Base-by-base conservation (phyloP, 495 filamentous ascomycete genomes). In the Trichoderma gamsii region DNA sequence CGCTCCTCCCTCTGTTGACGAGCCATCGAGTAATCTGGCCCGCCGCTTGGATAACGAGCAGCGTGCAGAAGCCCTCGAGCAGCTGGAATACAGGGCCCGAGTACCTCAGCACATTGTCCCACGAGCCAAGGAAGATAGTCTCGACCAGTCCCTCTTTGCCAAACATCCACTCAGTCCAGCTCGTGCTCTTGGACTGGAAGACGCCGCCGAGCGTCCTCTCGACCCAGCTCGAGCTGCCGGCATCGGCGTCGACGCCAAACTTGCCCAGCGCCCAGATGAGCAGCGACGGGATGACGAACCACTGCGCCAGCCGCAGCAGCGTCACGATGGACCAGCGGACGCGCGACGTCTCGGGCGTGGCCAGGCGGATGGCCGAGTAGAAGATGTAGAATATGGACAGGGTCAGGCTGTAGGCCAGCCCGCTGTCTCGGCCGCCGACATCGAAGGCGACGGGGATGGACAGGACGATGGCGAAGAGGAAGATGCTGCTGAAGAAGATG, bases 11-110 rank as follows among this genome's bases (percentile, higher is more conserved):
- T 68, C 88, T 82, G 76, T 97, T 99, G 56, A 97, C 93, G 23
- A 97, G 86, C 89, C 92, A 97, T 73, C 92, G 85, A n/a, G 95
- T 96, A 67, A 97, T 92, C 75, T 96, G 93, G 0, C 95, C 95
- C 41, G 89, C 88, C 16, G 93, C 91, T 77, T 99, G 95, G 66
- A 99, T 97, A 64, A 99, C 95, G 69, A 99, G 79, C 74, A 99
- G 78, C 72, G 91, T 97, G 79, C 95, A 97, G 79, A 99, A 99
- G 3, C 95, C 95, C 78, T 99, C 95, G 46, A 87, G 88, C 35
- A 99, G 82, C 74, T 99, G 95, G 79, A 97, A 99, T 16, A 96
- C 83, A 0, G 95, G 95, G n/a, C 92, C 94, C 23, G 93, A 96
- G 83, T 93, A 97, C 78, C 90, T 85, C 76, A 99, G 79, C 44